Evolutionary conservation across 495 filamentous ascomycete species (phyloP), one percentile per base, ranked within the genome.

Genomic region (Gamarada debralockiae): DNA sequence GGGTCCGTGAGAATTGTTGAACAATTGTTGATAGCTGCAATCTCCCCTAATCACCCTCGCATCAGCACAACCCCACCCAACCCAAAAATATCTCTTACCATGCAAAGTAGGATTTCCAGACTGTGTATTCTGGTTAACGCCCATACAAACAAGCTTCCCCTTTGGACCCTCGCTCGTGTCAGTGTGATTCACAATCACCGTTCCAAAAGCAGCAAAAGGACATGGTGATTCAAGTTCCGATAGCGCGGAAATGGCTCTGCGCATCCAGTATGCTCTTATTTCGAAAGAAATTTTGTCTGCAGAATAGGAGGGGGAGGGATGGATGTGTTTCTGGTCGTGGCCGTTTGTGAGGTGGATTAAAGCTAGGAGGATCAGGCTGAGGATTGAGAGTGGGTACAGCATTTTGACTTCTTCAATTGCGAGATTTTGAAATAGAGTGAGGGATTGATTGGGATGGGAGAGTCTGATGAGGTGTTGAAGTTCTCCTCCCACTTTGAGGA

Each of bases 151-250:
- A 0, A 78, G 61, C n/a, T 75, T 61, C 7, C 76, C 73, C 7
- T 66, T 44, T 3, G 50, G 58, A n/a, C 22, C 41, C 0, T 48
- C 57, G 21, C 61, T 52, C 3, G 38, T 56, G 15, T 53, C 65
- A 9, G 70, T 73, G 36, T 78, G 76, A 63, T 82, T 82, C 3
- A 81, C 78, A 50, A 82, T 73, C 14, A 72, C 73, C 8, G 70
- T 67, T 0, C 71, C 76, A 60, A 81, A 82, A 2, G 76, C 68
- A 17, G 67, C 70, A 51, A 69, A 74, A 0, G 72, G 73, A 53
- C 76, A 82, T 1, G 77, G 73, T 3, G 67, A 69, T 13, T 51
- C 55, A 13, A 70, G 53, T 24, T 66, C 54, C 14, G 25, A 18
- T n/a, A 80, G 67, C 9, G 73, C 74, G 4, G 66, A 43, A 36